Evolutionary conservation across 768 basidiomycete species (phyloP).

Genomic region (Tephrocybe sp.): DNA sequence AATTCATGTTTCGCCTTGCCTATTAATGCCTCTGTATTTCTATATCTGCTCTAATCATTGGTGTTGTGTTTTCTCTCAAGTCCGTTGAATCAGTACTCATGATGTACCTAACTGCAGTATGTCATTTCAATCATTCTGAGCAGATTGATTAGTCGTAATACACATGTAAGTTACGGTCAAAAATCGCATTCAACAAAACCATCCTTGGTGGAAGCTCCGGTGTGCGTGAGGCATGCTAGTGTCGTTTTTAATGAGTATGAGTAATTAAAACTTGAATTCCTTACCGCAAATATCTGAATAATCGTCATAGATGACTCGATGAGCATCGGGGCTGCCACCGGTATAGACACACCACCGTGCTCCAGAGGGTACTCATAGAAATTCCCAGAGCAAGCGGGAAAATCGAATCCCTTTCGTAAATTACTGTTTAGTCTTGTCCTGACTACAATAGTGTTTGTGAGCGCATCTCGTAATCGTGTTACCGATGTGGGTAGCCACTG

Average conservation of each 20-base stretch:
- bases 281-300: conserved; percentile 23
- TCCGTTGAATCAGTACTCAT: neutral
- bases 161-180: conserved; percentile 5
- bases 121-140: neutral
- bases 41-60: conserved; percentile 1
- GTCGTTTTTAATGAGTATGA: neutral
- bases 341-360: conserved; percentile 18
- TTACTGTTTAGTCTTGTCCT: neutral
- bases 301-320: conserved; percentile 28
- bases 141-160: neutral
- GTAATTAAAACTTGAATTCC: neutral
- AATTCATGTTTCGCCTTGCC: conserved; percentile 86
- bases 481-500: conserved; percentile 25
- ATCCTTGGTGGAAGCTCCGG: conserved; percentile 21
- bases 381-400: conserved; percentile 20
- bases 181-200: conserved; percentile 24
- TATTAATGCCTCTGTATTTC: conserved; percentile 26
- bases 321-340: conserved; percentile 25
- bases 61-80: conserved; percentile 18
- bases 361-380: conserved; percentile 26
- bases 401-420: conserved; percentile 19
- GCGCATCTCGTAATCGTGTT: conserved; percentile 24
- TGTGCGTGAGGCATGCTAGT: conserved; percentile 27
- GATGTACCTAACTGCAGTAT: neutral
- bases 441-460: neutral